These are phyloP conservation scores for Mortierella sp. DNA, from an alignment of 371 early-diverging fungal species.

Conservation along the genomic window DNA sequence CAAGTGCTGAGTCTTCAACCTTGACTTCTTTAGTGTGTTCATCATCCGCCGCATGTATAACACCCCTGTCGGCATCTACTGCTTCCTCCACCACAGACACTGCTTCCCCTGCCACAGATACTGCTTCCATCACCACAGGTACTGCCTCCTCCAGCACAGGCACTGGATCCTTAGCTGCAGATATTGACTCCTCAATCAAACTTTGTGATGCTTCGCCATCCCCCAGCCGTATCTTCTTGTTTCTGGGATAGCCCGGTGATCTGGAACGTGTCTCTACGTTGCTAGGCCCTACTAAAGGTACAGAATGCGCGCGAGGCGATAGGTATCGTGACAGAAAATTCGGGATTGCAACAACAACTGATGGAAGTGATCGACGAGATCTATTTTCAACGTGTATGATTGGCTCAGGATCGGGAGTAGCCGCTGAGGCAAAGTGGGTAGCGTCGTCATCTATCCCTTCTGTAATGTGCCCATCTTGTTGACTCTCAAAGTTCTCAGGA, in stretches of 20 bases:
- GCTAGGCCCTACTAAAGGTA: background rate
- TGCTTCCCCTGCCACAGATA: no score
- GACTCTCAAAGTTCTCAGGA: background rate
- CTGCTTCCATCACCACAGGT: background rate
- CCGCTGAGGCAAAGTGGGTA: background rate
- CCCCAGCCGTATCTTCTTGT: background rate
- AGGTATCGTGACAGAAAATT: background rate
- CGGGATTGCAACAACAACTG: background rate
- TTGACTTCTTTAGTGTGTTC: background rate
- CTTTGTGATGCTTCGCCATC: background rate
- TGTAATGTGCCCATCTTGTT: background rate
- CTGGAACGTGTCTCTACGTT: background rate
- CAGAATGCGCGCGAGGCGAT: background rate
- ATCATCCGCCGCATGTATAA: no score
- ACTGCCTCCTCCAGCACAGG: background rate
- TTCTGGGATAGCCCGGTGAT: background rate
- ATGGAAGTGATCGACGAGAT: background rate
- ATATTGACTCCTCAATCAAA: background rate
- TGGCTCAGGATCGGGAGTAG: background rate
- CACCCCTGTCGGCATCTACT: no score
- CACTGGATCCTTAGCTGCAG: background rate
- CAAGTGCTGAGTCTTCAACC: background rate
- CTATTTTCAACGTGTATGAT: background rate
- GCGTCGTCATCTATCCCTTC: background rate
- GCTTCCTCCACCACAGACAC: no score